Percentiles rank a stretch among this genome's conserved stretches.
Conservation (phyloP, 805 yeast species). For the Hanseniaspora occidentalis region DNA sequence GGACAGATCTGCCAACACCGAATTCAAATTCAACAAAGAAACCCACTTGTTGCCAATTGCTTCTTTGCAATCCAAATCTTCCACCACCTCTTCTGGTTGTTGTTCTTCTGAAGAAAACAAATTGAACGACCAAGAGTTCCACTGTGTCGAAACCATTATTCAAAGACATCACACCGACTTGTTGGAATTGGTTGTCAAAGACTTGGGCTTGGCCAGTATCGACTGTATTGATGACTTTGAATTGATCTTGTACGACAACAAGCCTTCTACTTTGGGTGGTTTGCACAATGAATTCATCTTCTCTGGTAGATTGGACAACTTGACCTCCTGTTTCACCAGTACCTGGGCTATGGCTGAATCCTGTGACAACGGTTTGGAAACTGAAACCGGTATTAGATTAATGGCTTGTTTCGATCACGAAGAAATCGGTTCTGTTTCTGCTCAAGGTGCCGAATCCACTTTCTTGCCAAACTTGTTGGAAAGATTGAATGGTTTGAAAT, state of each 20-base stretch:
- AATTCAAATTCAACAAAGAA: constrained; percentile 84
- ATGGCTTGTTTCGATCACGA: constrained; percentile 90
- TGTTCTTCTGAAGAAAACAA: constrained; percentile 36
- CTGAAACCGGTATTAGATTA: constrained; percentile 51
- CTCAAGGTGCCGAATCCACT: constrained; percentile 94
- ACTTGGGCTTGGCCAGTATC: constrained; percentile 36
- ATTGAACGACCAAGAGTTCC: constrained; percentile 42
- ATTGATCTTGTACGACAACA: constrained; percentile 72
- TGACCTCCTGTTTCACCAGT: constrained; percentile 78
- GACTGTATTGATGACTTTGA: constrained; percentile 78
- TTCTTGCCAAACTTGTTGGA: constrained; percentile 69
- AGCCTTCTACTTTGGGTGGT: constrained; percentile 77
- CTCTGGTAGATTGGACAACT: constrained; percentile 84
- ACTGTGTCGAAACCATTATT: constrained; percentile 49
- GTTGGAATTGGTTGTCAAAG: constrained; percentile 54
- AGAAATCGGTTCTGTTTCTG: constrained; percentile 86
- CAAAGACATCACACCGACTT: constrained; percentile 70
- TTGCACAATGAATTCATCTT: constrained; percentile 81
- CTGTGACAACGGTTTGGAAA: constrained; percentile 27
- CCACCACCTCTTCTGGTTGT: constrained; percentile 25
- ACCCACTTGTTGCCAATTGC: constrained; percentile 78
- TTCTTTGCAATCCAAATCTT: constrained; percentile 35
- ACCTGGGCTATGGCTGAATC: constrained; percentile 55
- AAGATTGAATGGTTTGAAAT: constrained; percentile 44
- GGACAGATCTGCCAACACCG: constrained; percentile 59